Percentiles rank a stretch among this genome's conserved stretches.
These are phyloP conservation scores for Trematosphaeria pertusa DNA, from an alignment of 2,329 filamentous ascomycete genomes.

Conservation along the genomic window DNA sequence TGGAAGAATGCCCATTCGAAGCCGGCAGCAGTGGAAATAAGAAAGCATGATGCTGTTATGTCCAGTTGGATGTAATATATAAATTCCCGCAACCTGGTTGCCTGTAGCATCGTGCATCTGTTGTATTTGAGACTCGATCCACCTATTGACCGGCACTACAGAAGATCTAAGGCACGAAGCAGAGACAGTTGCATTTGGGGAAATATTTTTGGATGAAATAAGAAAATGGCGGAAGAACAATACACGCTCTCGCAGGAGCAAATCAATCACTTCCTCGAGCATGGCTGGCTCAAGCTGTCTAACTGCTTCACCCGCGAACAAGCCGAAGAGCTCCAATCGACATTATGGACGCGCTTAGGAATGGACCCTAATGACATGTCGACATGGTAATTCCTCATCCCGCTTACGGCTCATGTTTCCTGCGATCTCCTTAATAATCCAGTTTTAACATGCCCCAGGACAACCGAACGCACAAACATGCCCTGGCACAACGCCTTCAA, in stretches of 20 bases:
- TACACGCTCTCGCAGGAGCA: constrained; percentile 53
- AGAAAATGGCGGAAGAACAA: no score
- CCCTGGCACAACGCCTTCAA: constrained; percentile 64
- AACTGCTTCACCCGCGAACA: constrained; percentile 60
- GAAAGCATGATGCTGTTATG: background rate
- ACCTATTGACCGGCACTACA: no score
- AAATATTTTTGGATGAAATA: no score
- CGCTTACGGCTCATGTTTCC: no score
- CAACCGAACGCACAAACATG: constrained; percentile 69
- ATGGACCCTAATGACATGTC: constrained; percentile 68
- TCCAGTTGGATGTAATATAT: background rate
- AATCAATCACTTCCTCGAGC: constrained; percentile 60
- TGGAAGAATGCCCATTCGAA: background rate
- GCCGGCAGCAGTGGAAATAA: background rate
- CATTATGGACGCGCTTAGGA: constrained; percentile 69
- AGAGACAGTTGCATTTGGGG: no score
- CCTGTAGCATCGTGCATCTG: no score
- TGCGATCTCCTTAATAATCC: no score
- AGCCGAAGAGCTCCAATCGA: constrained; percentile 56
- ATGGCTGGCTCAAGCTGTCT: constrained; percentile 63
- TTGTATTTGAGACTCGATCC: no score
- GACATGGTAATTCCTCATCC: constrained; percentile 62
- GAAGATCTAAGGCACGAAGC: no score
- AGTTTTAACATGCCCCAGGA: constrained; percentile 29
- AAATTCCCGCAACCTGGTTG: background rate